Base-by-base conservation (phyloP, 2,329 filamentous ascomycete genomes). In the Zymoseptoria tritici region DNA sequence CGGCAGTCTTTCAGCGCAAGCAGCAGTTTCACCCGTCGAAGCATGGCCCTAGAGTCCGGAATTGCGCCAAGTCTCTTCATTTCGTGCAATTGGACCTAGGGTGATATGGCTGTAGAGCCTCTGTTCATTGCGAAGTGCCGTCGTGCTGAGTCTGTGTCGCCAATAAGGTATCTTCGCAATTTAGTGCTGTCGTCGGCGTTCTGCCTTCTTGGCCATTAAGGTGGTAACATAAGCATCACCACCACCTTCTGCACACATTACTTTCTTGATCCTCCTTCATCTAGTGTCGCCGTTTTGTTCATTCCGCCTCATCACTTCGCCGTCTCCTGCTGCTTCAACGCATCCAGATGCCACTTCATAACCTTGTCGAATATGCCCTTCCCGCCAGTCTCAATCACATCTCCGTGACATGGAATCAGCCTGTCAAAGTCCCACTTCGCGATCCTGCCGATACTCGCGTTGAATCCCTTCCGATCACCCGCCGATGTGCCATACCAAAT, bases 381-480 rank as follows among this genome's bases (percentile, higher is more conserved):
- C 9, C 83, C 91, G 3, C 80, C 83, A 1, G 72, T 81, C 73
- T 94, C 87, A 65, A 97, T 85, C 16, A 89, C 86, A 76, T 99
- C 94, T 8, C 94, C 94, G 75, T 99, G 94, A 73, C 93, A 97
- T 0, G 93, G 91, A 61, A 99, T 86, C 55, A 97, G 80, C 49
- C 86, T 86, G 64, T 87, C 84, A 72, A 97, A 96, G 60, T 93
- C 87, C 93, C 93, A 99, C 57, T 75, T 72, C 57, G 85, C 79
- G 63, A 97, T 93, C 61, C 81, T 81, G 66, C 75, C 77, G 49
- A 91, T 77, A 66, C 87, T 91, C 63, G 84, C 80, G 64, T 85
- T 86, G 74, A 91, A 95, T 13, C 83, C 85, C 4, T 75, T 65
- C 29, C 89, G 80, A 74, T 97, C 84, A 46, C 76, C 78, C 19